phyloP scores from a whole-genome alignment of 140 eudicot genomes.

The Bidens hawaiensis region DNA sequence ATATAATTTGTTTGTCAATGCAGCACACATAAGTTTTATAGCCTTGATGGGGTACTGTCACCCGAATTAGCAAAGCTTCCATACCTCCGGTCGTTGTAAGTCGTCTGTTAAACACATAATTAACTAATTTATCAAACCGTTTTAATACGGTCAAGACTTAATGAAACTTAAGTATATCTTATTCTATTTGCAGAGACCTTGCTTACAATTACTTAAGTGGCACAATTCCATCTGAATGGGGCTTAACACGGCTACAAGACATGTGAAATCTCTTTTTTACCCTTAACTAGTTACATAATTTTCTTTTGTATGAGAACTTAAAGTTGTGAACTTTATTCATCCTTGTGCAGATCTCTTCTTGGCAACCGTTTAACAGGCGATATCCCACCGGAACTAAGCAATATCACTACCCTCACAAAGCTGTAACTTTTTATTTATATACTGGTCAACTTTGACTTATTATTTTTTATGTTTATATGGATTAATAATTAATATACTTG shows the following conservation, averaged over 20 bases:
- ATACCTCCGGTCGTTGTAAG: constrained; percentile 66
- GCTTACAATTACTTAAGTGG: constrained; percentile 76
- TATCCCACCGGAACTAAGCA: constrained; percentile 70
- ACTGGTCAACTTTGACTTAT: not conserved
- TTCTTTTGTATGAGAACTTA: constrained; percentile 1
- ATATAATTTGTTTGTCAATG: constrained; percentile 22
- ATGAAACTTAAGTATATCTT: not conserved
- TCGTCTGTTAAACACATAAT: not conserved
- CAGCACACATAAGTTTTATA: constrained; percentile 60
- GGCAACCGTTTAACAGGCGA: constrained; percentile 68
- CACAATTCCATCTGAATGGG: constrained; percentile 79
- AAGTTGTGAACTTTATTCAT: constrained; percentile 11
- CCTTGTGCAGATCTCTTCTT: constrained; percentile 62
- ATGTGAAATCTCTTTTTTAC: constrained; percentile 39
- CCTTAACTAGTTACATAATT: not conserved
- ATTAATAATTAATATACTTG: no score
- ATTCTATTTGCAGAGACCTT: constrained; percentile 50
- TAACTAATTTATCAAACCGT: not conserved
- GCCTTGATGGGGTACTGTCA: constrained; percentile 82
- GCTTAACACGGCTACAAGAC: constrained; percentile 36
- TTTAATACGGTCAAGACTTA: not conserved
- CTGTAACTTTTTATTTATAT: constrained; percentile 35
- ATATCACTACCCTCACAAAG: constrained; percentile 57
- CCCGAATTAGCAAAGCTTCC: constrained; percentile 60
- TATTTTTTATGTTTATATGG: no score